Percentiles rank a stretch among this genome's conserved stretches.
Evolutionary conservation across 257 asterid species (phyloP).

Genomic region (Scutellaria minor): DNA sequence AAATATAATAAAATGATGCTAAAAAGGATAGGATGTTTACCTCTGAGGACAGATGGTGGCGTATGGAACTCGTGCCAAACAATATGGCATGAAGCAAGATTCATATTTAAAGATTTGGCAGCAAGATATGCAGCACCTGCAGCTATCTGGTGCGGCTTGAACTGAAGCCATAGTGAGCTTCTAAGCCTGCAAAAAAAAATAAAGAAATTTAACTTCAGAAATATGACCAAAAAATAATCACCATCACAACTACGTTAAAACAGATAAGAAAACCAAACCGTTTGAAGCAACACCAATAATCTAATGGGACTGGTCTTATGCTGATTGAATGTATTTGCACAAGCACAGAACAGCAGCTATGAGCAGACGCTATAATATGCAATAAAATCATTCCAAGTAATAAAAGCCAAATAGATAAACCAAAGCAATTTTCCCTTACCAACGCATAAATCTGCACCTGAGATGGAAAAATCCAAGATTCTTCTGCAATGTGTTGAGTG

Average conservation of each 20-base stretch:
- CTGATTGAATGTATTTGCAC: constrained; percentile 38
- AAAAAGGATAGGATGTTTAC: constrained; percentile 42
- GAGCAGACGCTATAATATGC: constrained; percentile 26
- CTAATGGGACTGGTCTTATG: constrained; percentile 37
- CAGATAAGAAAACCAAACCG: constrained; percentile 45
- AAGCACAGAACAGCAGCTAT: constrained; percentile 35
- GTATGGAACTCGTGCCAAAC: constrained; percentile 89
- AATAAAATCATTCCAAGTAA: constrained; percentile 31
- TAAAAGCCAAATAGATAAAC: constrained; percentile 53
- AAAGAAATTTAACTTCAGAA: constrained; percentile 18
- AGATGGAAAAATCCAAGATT: constrained; percentile 76
- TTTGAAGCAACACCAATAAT: constrained; percentile 43
- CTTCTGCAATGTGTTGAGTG: constrained; percentile 84
- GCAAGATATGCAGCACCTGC: constrained; percentile 99
- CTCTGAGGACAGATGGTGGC: constrained; percentile 79
- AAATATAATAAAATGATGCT: background rate
- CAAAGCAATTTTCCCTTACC: constrained; percentile 80
- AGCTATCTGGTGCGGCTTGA: constrained; percentile 98
- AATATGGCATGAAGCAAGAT: constrained; percentile 69
- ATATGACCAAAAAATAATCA: background rate
- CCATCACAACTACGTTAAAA: constrained; percentile 8
- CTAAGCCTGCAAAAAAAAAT: constrained; percentile 69
- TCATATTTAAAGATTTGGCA: constrained; percentile 79
- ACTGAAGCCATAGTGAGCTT: constrained; percentile 97
- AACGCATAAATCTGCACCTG: constrained; percentile 83